Evolutionary conservation across 2,329 filamentous ascomycete genomes (phyloP).

Genomic region (Fusarium subtropicale): DNA sequence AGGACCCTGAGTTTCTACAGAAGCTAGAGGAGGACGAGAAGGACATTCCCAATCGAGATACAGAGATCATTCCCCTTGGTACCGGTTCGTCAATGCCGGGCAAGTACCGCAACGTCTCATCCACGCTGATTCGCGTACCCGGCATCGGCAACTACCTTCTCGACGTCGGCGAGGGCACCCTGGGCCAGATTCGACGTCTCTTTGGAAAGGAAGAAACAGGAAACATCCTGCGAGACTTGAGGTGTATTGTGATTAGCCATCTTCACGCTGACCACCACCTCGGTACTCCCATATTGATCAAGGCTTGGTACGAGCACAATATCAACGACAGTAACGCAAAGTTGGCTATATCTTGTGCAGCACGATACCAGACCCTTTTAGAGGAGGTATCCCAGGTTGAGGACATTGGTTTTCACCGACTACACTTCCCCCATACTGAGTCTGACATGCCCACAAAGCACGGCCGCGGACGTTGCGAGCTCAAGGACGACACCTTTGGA

Average conservation of each 20-base stretch:
- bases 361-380: constrained; percentile 79
- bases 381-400: constrained; percentile 83
- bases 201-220: constrained; percentile 73
- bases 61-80: constrained; percentile 87
- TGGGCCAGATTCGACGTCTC: constrained; percentile 85
- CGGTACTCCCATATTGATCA: constrained; percentile 83
- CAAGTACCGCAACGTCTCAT: constrained; percentile 95
- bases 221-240: constrained; percentile 81
- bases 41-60: constrained; percentile 78
- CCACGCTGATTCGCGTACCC: constrained; percentile 85
- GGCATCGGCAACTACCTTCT: constrained; percentile 89
- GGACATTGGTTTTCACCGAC: constrained; percentile 74
- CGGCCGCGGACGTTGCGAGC: constrained; percentile 52
- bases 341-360: constrained; percentile 76
- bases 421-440: constrained; percentile 53
- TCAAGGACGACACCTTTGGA: constrained; percentile 64
- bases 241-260: constrained; percentile 92
- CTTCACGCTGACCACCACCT: constrained; percentile 97
- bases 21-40: constrained; percentile 65
- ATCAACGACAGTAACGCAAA: constrained; percentile 54
- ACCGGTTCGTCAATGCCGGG: constrained; percentile 92
- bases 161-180: constrained; percentile 91
- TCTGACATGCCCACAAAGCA: constrained; percentile 32
- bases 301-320: constrained; percentile 77
- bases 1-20: constrained; percentile 59